Evolutionary conservation across 805 yeast species (phyloP).

Genomic region (Kuraishia cidri): DNA sequence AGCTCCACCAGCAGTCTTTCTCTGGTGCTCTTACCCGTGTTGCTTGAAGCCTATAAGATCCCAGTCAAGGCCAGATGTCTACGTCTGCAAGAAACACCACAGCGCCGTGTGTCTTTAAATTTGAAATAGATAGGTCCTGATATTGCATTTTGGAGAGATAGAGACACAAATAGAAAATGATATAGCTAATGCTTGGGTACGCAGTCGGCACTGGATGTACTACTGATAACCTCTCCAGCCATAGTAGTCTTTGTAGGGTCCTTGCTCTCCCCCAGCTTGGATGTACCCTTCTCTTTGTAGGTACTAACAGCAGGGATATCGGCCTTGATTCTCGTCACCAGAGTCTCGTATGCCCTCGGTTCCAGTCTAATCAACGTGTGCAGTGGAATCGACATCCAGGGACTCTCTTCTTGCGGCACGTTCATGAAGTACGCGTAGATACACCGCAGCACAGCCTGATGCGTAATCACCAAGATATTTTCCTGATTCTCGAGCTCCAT

Average conservation of each 20-base stretch:
- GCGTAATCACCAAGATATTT: constrained; percentile 90
- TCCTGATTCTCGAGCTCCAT: constrained; percentile 98
- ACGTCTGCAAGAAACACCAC: no score
- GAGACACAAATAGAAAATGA: no score
- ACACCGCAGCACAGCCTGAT: constrained; percentile 95
- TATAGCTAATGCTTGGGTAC: no score
- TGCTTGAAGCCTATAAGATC: no score
- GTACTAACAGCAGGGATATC: constrained; percentile 98
- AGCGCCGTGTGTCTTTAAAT: no score
- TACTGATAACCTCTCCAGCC: constrained; percentile 41
- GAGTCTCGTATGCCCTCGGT: constrained; percentile 88
- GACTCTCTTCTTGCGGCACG: constrained; percentile 93
- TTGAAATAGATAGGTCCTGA: no score
- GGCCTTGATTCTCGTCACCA: constrained; percentile 85
- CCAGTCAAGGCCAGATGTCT: no score
- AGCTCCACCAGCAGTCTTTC: no score
- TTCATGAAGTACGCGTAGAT: constrained; percentile 98
- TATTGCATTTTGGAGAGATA: no score
- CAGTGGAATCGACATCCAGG: constrained; percentile 98
- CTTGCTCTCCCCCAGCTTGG: constrained; percentile 45
- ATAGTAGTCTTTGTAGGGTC: constrained; percentile 23
- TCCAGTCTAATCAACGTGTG: constrained; percentile 92
- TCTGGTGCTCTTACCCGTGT: no score
- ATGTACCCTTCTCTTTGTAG: constrained; percentile 89
- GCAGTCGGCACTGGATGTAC: no score